Evolutionary conservation across 169 alveolate genomes (phyloP), one percentile per base, ranked within the genome.

Genomic region (Theileria equi): DNA sequence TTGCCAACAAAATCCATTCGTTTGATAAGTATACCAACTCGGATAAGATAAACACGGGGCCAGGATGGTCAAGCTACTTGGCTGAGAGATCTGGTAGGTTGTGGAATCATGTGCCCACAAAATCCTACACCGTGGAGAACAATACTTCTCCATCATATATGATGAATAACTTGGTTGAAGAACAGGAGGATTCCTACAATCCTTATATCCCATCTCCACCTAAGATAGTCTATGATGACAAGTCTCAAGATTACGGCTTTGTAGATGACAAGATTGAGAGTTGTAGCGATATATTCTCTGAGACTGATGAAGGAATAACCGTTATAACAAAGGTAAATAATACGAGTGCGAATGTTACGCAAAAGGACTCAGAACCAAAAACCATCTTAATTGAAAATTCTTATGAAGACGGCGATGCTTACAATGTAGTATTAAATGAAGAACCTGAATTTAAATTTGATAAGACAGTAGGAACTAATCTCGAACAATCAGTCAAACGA

Each of bases 91-190:
- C 70, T 16, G 21, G 62, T 17, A 43, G 38, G 6, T 34, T 60
- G 29, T 60, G 70, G 70, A 60, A 60, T 60, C 70, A 60, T 40
- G 38, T 60, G 4, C 31, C 16, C 19, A n/a, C 70, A 19, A 60
- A n/a, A 40, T 57, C 55, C 0, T 38, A 26, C 23, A 11, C 58
- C 31, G 64, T 16, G 10, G 25, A 43, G 5, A 31, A 28, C n/a
- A 10, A 28, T 44, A 35, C n/a, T 5, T 6, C 45, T 38, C 13
- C 38, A 31, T 25, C 10, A 53, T 53, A 53, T 53, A 6, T 53
- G 45, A 25, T 44, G 31, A 53, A 32, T 19, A 19, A 58, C 1
- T 36, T 7, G 5, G 13, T 23, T 26, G 43, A 48, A 16, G 11
- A n/a, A 23, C n/a, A 38, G 13, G 74, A 25, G 7, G 62, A 16